phyloP scores from a whole-genome alignment of 768 basidiomycete species.

The Candolleomyces efflorescens region DNA sequence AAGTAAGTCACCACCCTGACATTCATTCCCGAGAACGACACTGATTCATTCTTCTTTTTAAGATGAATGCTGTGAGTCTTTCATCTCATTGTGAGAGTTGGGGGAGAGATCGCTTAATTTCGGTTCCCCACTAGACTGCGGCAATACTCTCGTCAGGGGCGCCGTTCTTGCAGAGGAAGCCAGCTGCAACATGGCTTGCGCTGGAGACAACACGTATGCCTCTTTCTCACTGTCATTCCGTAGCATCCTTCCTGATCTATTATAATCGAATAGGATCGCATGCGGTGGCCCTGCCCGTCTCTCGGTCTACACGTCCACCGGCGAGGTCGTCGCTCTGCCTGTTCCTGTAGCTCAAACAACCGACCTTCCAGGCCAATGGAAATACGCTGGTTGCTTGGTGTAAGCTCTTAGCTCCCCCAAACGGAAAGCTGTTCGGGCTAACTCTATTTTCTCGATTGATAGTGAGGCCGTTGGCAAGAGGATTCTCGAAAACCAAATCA shows the following conservation, averaged over 20 bases:
- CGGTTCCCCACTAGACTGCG: slow-evolving; percentile 56
- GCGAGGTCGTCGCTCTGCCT: slow-evolving; percentile 48
- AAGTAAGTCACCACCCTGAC: slow-evolving; percentile 30
- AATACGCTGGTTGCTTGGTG: slow-evolving; percentile 65
- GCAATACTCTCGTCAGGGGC: slow-evolving; percentile 57
- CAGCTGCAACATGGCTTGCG: slow-evolving; percentile 72
- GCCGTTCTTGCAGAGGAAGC: slow-evolving; percentile 45
- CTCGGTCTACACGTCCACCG: slow-evolving; percentile 59
- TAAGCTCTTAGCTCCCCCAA: slow-evolving; percentile 24
- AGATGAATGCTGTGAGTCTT: slow-evolving; percentile 43
- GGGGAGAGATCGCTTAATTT: not conserved
- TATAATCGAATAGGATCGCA: slow-evolving; percentile 39
- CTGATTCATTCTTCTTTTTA: not conserved
- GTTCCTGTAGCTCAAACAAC: slow-evolving; percentile 55
- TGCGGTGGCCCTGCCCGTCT: slow-evolving; percentile 75
- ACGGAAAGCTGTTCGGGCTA: not conserved
- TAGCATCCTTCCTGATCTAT: not conserved
- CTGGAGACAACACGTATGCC: slow-evolving; percentile 60
- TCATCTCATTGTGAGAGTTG: not conserved
- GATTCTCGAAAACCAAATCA: slow-evolving; percentile 58
- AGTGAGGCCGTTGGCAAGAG: slow-evolving; percentile 47
- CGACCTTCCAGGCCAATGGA: slow-evolving; percentile 58
- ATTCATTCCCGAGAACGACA: not conserved
- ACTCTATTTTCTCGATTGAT: not conserved
- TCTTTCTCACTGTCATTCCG: slow-evolving; percentile 4